A percentile compares a stretch with the other conserved stretches of the same genome.
Conservation (phyloP, 2,329 filamentous ascomycete species). For the Alternaria gansuensis region DNA sequence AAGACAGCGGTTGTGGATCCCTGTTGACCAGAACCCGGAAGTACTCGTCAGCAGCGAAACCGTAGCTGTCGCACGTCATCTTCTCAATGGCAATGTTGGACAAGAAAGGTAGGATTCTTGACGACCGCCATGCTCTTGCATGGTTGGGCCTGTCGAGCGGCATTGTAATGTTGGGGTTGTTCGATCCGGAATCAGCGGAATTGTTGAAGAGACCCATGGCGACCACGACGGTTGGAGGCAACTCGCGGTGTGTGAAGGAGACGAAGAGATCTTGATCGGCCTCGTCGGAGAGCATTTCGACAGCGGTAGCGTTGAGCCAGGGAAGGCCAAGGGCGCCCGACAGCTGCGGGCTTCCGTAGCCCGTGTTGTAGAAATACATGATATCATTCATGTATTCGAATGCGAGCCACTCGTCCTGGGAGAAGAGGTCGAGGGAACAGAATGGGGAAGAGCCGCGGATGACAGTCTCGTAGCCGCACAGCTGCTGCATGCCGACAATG, state of each 20-base stretch:
- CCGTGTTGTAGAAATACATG: conserved; percentile 71
- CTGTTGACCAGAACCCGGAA: conserved; percentile 63
- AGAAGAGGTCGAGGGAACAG: conserved; percentile 67
- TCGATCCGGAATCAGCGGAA: conserved; percentile 63
- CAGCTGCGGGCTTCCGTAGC: conserved; percentile 66
- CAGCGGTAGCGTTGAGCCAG: conserved; percentile 70
- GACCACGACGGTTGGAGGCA: conserved; percentile 72
- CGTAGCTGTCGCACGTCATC: conserved; percentile 68
- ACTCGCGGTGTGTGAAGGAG: conserved; percentile 74
- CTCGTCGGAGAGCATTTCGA: conserved; percentile 58
- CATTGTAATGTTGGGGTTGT: conserved; percentile 70
- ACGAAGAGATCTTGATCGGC: conserved; percentile 69
- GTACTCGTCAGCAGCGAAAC: conserved; percentile 62
- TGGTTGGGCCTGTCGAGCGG: conserved; percentile 70
- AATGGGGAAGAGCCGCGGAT: conserved; percentile 69
- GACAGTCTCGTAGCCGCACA: conserved; percentile 72
- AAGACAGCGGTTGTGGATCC: conserved; percentile 60
- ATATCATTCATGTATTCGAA: conserved; percentile 73
- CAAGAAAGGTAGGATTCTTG: conserved; percentile 70
- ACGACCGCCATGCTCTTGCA: conserved; percentile 69
- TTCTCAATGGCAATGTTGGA: conserved; percentile 73
- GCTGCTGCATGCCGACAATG: conserved; percentile 71
- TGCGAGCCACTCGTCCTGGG: conserved; percentile 69
- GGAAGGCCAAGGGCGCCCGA: conserved; percentile 69
- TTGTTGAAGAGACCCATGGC: conserved; percentile 76